These are phyloP conservation scores for Amoebophrya sp. DNA, from an alignment of 169 alveolate species.

Conservation along the genomic window DNA sequence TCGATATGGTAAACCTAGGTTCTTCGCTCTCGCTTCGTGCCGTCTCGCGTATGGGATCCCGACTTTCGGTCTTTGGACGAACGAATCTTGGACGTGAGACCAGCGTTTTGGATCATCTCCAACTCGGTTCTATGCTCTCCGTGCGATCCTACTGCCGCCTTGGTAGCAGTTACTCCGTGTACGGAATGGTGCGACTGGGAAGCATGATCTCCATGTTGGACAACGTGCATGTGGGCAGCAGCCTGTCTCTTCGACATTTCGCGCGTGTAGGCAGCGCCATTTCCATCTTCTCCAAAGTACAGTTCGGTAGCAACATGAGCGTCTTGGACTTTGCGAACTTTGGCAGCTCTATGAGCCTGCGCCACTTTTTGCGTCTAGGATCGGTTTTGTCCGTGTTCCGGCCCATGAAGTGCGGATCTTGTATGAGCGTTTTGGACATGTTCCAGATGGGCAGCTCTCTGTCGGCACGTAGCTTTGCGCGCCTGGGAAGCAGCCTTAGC, in stretches of 20 bases:
- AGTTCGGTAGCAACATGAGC: background rate
- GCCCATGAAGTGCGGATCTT: constrained; percentile 3
- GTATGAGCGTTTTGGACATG: background rate
- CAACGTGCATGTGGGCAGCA: background rate
- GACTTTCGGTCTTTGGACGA: background rate
- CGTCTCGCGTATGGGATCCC: background rate
- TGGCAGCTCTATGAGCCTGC: background rate
- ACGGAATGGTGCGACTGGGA: constrained; percentile 36
- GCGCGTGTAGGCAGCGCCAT: background rate
- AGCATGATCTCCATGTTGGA: constrained; percentile 7
- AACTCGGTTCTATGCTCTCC: background rate
- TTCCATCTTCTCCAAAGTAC: constrained; percentile 1
- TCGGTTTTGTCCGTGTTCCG: constrained; percentile 24
- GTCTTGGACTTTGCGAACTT: constrained; percentile 18
- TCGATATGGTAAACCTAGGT: background rate
- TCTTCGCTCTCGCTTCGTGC: background rate
- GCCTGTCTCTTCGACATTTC: background rate
- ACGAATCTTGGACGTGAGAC: background rate
- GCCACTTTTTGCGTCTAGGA: background rate
- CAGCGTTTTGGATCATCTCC: background rate
- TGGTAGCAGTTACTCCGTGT: constrained; percentile 19
- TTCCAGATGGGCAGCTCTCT: constrained; percentile 26
- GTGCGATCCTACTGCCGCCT: background rate
- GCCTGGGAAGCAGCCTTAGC: constrained; percentile 24
- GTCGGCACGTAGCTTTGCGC: constrained; percentile 1